Conservation (phyloP, 352 stramenopile genomes). For the Phytophthora sansomeana region DNA sequence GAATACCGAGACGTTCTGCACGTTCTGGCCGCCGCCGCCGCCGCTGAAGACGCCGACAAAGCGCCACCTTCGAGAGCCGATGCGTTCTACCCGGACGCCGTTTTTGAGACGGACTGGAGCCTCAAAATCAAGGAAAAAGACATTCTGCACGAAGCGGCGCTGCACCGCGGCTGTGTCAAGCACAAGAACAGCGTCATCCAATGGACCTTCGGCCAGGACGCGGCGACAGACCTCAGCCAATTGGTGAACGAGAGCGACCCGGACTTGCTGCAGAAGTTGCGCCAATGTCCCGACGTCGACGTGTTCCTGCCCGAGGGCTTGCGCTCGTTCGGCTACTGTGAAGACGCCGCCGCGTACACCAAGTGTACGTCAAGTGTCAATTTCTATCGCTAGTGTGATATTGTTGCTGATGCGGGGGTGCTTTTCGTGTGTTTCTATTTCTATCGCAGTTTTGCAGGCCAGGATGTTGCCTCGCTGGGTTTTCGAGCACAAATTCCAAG, state of each 20-base stretch:
- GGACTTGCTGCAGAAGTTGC: conserved; percentile 53
- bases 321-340: conserved; percentile 65
- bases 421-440: not conserved
- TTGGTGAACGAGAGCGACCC: conserved; percentile 43
- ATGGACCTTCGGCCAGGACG: conserved; percentile 33
- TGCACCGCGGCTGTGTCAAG: conserved; percentile 44
- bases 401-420: not conserved
- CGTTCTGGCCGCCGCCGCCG: conserved; percentile 33
- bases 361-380: conserved; percentile 53
- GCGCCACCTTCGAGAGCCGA: conserved; percentile 18
- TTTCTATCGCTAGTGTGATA: not conserved
- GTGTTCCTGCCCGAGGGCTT: conserved; percentile 57
- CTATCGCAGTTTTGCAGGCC: conserved; percentile 39
- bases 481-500: conserved; percentile 35
- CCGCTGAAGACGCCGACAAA: conserved; percentile 33
- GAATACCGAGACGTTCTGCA: conserved; percentile 27
- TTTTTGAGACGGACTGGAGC: conserved; percentile 46
- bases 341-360: conserved; percentile 64
- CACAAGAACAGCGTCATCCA: conserved; percentile 48
- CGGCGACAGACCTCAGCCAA: conserved; percentile 3
- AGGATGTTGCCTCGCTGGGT: conserved; percentile 55
- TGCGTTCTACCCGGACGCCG: conserved; percentile 36
- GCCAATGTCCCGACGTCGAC: conserved; percentile 57
- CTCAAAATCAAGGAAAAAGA: conserved; percentile 36
- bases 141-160: conserved; percentile 49